Evolutionary conservation across 176 grass and related monocot genomes (phyloP).

Genomic region (Lolium multiflorum): DNA sequence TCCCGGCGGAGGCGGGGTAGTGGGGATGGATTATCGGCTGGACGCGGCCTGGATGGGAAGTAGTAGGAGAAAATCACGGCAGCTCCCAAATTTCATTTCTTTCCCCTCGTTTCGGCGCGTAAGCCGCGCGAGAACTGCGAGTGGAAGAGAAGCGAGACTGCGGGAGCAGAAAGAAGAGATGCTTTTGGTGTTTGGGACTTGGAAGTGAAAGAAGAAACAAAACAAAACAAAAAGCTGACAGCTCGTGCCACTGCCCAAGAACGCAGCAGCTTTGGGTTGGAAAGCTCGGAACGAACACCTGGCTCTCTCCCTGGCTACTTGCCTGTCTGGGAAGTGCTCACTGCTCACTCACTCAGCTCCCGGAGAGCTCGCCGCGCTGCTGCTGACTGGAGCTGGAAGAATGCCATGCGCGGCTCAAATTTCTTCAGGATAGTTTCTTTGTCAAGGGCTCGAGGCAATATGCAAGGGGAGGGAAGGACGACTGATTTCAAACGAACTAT

Average conservation of each 20-base stretch:
- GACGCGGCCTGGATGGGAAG: constrained; percentile 9
- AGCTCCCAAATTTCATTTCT: not conserved
- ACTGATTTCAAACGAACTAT: not conserved
- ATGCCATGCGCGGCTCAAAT: not conserved
- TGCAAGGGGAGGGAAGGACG: not conserved
- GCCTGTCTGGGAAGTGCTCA: not conserved
- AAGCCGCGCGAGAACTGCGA: not conserved
- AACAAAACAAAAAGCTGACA: not conserved
- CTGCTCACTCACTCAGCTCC: not conserved
- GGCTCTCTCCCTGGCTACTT: not conserved
- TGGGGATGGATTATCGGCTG: not conserved
- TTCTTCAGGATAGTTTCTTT: not conserved
- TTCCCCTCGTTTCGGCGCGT: not conserved
- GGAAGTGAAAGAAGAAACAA: not conserved
- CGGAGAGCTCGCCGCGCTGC: not conserved
- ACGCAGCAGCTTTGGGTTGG: constrained; percentile 11
- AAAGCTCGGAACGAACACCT: not conserved
- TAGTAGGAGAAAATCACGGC: not conserved
- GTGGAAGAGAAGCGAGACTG: not conserved
- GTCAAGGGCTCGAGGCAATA: not conserved
- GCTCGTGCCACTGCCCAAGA: constrained; percentile 9
- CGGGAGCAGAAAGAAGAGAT: not conserved
- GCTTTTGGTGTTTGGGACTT: constrained; percentile 4
- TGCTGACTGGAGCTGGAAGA: not conserved
- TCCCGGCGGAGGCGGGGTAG: not conserved